Base-by-base conservation (phyloP, 2,329 filamentous ascomycete species). In the Xylaria sp. region DNA sequence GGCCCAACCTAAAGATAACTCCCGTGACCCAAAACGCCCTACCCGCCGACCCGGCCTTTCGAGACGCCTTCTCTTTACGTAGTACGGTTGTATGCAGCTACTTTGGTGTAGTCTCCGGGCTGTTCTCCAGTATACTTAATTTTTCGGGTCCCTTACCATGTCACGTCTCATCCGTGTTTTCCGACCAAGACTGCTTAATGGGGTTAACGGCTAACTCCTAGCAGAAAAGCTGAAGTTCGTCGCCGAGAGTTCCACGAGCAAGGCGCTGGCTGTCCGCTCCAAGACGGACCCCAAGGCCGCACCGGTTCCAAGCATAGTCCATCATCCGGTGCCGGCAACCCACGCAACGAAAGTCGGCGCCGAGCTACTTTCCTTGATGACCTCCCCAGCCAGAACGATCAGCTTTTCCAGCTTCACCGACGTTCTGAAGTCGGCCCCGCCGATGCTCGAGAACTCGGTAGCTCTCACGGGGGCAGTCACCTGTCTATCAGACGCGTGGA, bases 331-430 rank as follows among this genome's bases (percentile, higher is more conserved):
- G 13, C 50, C 43, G n/a, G 29, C 2, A 20, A 43, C 44, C 29
- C 44, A 42, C 16, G 43, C 39, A 20, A 39, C 19, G 16, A 13
- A 39, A 19, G 39, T 47, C 11, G 50, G 50, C n/a, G 39, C 38
- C 4, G 50, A 52, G 17, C 50, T 52, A 5, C 24, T 43, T 18
- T 42, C 50, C 1, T 26, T 52, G 16, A 26, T 52, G n/a, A 43
- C 50, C 1, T 52, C 50, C n/a, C 44, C 46, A 20, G 38, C 44
- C 7, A 29, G 42, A 29, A 52, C 50, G 1, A 47, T 52, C 39
- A 44, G 50, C 4, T 47, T 52, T 19, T 47, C 50, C 13, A 45
- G 39, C 44, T 52, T 52, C 20, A 39, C 50, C 13, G 43, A 47
- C 2, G 11, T 47, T 11, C 13, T 52, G 24, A 24, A 21, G 7